phyloP scores from a whole-genome alignment of 345 rosid genomes.

The Melaleuca alternifolia region DNA sequence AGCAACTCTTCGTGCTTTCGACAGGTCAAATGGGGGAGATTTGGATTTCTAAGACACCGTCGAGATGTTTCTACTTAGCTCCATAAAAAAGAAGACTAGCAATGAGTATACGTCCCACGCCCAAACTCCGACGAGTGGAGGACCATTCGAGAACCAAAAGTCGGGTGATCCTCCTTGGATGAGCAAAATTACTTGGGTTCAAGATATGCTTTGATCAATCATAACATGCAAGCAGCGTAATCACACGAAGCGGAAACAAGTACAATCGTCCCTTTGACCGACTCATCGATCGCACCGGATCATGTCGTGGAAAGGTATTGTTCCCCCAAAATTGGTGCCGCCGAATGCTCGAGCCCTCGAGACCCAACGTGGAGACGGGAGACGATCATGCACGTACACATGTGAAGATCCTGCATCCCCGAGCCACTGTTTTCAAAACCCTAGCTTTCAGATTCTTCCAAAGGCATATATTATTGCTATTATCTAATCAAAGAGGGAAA shows the following conservation, averaged over 20 bases:
- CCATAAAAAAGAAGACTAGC: too few species aligned
- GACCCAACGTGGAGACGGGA: not conserved
- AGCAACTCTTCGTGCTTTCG: not conserved
- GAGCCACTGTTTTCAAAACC: not conserved
- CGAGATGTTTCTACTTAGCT: too few species aligned
- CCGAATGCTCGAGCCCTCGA: not conserved
- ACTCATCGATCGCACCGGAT: not conserved
- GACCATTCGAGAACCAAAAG: not conserved
- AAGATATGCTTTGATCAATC: not conserved
- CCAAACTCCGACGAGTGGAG: not conserved
- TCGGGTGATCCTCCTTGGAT: not conserved
- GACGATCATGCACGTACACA: not conserved
- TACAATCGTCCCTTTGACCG: not conserved
- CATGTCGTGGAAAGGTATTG: not conserved
- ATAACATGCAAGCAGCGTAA: not conserved
- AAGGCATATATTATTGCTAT: not conserved
- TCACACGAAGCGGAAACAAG: not conserved
- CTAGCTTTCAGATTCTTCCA: not conserved
- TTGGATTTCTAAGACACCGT: not conserved
- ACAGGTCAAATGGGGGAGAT: not conserved
- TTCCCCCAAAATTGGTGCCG: not conserved
- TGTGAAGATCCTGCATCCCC: not conserved
- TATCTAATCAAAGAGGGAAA: not conserved
- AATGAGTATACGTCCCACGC: not conserved
- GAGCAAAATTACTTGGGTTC: not conserved